Base-by-base conservation (phyloP, 768 basidiomycete genomes). In the Ramaria sp. region DNA sequence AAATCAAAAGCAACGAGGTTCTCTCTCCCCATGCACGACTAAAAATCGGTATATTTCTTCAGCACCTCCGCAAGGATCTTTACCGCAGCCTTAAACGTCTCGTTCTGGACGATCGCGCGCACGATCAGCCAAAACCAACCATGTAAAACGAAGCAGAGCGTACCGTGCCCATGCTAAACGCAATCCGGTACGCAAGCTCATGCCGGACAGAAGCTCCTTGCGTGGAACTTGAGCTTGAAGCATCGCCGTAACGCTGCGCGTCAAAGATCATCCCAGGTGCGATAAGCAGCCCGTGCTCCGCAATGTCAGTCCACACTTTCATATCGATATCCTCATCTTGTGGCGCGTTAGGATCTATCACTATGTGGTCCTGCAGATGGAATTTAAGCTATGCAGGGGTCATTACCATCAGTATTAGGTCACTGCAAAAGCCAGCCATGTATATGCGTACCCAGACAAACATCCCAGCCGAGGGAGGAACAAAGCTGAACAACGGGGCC, bases 391-490 rank as follows among this genome's bases (percentile, higher is more conserved):
- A 57, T 27, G 16, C 50, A 22, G 34, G 41, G 20, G 7, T 20
- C 5, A 39, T 2, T 43, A 34, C 10, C 1, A 50, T 22, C 49
- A 58, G 39, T 52, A 50, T 37, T 47, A 12, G 44, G 36, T 25
- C n/a, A n/a, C n/a, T n/a, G 18, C 13, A 48, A 37, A 18, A 12
- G 5, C 49, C 12, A 37, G 45, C 32, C 28, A 50, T n/a, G 38
- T 51, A 41, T 25, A 22, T 1, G 30, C 73, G 50, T 62, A 81
- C 81, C 82, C 82, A 85, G 30, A 83, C 58, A 66, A 88, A 91
- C 89, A 91, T 93, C 7, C 89, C 89, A n/a, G 83, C 75, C 1
- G 77, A 76, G 0, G 88, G 88, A 12, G 87, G 83, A 1, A 86
- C 76, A 63, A 89, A 83, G 45, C 78, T 81, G 58, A 89, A 76